Percentiles rank a stretch among this genome's conserved stretches.
phyloP scores from a whole-genome alignment of 1,139 yeast species.

The Lodderomyces orthopsilosis region DNA sequence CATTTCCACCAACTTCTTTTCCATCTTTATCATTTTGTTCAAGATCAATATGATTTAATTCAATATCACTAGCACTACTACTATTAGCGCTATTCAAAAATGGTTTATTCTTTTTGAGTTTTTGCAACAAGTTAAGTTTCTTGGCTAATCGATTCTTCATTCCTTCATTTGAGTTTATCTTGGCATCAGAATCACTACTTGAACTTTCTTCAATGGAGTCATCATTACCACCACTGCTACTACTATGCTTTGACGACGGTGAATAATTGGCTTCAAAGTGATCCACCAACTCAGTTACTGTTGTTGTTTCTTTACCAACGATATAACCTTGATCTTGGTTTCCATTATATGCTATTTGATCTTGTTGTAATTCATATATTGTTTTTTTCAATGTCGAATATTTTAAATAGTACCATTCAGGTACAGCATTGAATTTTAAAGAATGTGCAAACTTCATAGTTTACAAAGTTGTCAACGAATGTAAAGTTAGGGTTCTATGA shows the following conservation, averaged over 20 bases:
- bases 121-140: slow-evolving; percentile 8
- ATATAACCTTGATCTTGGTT: slow-evolving; percentile 26
- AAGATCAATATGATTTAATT: slow-evolving; percentile 10
- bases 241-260: slow-evolving; percentile 1
- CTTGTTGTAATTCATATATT: slow-evolving; percentile 48
- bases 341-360: slow-evolving; percentile 25
- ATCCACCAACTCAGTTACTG: slow-evolving; percentile 28
- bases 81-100: not conserved
- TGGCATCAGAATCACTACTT: not conserved
- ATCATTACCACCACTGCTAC: slow-evolving; percentile 4
- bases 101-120: slow-evolving; percentile 5
- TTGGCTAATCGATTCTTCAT: slow-evolving; percentile 14
- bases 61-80: slow-evolving; percentile 8
- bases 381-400: slow-evolving; percentile 63
- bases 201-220: slow-evolving; percentile 8
- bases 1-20: slow-evolving; percentile 5
- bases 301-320: slow-evolving; percentile 21
- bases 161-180: slow-evolving; percentile 2
- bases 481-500: not conserved
- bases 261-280: slow-evolving; percentile 9
- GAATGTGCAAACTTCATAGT: slow-evolving; percentile 81
- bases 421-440: slow-evolving; percentile 74
- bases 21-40: slow-evolving; percentile 9
- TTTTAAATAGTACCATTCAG: slow-evolving; percentile 76
- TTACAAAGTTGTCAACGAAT: not conserved